These are phyloP conservation scores for Blastocystis sp. DNA, from an alignment of 352 stramenopile species.

Conservation along the genomic window DNA sequence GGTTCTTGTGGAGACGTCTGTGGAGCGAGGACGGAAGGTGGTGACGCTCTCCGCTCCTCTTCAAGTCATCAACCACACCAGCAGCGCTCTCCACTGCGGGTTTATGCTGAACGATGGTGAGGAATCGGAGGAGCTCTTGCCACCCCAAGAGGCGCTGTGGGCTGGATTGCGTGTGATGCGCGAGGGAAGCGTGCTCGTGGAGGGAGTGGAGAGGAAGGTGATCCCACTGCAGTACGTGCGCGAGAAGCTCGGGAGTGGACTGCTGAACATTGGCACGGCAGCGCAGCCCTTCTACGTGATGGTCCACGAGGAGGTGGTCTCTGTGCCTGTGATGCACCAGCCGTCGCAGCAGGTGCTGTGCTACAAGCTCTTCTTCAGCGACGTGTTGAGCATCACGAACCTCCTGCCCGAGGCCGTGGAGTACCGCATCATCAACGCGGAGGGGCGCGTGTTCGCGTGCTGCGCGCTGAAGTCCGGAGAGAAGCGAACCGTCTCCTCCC, in stretches of 20 bases:
- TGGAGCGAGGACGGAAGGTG: constrained; percentile 34
- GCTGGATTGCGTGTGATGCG: neutral
- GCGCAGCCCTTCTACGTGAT: constrained; percentile 17
- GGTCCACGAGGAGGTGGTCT: neutral
- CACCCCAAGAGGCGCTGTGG: neutral
- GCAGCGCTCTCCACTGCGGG: neutral
- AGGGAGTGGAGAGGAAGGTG: neutral
- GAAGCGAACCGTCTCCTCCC: neutral
- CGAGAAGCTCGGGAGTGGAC: neutral
- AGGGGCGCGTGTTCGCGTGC: neutral
- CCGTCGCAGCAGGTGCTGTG: neutral
- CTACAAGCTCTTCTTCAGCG: neutral
- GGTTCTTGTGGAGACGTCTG: neutral
- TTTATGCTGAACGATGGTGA: neutral
- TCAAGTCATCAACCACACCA: neutral
- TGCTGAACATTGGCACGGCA: constrained; percentile 20
- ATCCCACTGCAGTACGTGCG: neutral
- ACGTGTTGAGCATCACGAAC: constrained; percentile 28
- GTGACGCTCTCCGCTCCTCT: constrained; percentile 1
- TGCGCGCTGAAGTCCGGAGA: neutral
- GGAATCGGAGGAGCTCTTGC: neutral
- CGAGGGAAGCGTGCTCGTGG: neutral
- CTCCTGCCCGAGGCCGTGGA: constrained; percentile 34
- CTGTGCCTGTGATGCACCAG: neutral
- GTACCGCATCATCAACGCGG: neutral